Evolutionary conservation across 495 filamentous ascomycete genomes (phyloP).

Genomic region (Articulospora tetracladia): DNA sequence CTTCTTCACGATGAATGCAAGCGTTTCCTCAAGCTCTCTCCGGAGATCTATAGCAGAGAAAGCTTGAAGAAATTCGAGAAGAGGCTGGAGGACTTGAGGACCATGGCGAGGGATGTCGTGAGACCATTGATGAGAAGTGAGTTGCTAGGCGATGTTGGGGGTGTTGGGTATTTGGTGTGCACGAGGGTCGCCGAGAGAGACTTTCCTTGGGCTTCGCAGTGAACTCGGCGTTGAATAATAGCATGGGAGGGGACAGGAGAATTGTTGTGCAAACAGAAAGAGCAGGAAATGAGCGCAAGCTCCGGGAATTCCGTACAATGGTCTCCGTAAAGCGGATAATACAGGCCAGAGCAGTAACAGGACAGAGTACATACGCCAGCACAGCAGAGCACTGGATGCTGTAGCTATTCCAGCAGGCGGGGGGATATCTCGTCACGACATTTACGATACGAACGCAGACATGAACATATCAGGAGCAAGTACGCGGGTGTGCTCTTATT

Average conservation of each 20-base stretch:
- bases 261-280: neutral
- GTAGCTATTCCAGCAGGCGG: neutral
- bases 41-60: slow-evolving; percentile 67
- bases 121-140: slow-evolving; percentile 68
- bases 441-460: too few relatives aligned
- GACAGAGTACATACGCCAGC: neutral
- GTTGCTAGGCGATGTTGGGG: slow-evolving; percentile 49
- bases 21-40: slow-evolving; percentile 74
- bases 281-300: too few relatives aligned
- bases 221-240: too few relatives aligned
- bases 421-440: too few relatives aligned
- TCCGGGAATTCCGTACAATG: neutral
- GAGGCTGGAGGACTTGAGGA: slow-evolving; percentile 82
- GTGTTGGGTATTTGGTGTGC: slow-evolving; percentile 71
- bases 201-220: slow-evolving; percentile 61
- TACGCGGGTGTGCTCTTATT: too few relatives aligned
- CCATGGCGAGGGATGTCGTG: slow-evolving; percentile 75
- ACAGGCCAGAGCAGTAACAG: neutral
- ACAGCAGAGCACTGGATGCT: neutral
- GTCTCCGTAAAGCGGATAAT: neutral
- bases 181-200: slow-evolving; percentile 72
- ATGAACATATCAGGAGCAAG: too few relatives aligned
- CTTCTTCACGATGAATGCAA: slow-evolving; percentile 84
- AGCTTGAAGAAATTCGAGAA: slow-evolving; percentile 78
- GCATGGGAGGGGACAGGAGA: neutral